Evolutionary conservation across 176 grass and related monocot species (phyloP).

Genomic region (Aegilops sharonensis): DNA sequence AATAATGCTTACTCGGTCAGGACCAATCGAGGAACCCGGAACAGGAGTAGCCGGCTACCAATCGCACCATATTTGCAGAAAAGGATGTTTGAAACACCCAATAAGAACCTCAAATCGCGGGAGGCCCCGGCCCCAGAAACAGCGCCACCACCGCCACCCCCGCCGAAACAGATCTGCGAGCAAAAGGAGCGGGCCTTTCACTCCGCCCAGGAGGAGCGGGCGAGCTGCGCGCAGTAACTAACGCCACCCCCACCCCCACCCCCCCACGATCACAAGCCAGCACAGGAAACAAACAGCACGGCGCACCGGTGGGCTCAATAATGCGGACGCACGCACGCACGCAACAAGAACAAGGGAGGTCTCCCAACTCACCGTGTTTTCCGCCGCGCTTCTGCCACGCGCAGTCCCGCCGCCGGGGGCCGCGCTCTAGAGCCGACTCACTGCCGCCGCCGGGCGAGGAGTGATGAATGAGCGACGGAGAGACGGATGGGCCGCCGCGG

Average conservation of each 20-base stretch:
- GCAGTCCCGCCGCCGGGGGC: neutral
- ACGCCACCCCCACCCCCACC: neutral
- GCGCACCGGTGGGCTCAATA: conserved; percentile 27
- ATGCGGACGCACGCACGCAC: conserved; percentile 23
- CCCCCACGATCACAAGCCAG: neutral
- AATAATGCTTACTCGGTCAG: neutral
- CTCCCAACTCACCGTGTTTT: conserved; percentile 23
- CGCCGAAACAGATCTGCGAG: conserved; percentile 31
- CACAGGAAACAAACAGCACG: neutral
- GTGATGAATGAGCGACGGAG: neutral
- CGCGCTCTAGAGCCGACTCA: neutral
- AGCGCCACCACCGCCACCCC: conserved; percentile 30
- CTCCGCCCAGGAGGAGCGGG: neutral
- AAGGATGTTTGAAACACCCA: neutral
- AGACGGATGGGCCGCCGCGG: neutral
- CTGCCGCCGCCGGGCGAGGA: neutral
- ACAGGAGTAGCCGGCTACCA: conserved; percentile 15
- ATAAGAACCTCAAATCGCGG: conserved; percentile 36
- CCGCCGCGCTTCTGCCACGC: neutral
- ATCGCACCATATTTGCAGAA: conserved; percentile 10
- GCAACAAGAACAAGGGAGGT: neutral
- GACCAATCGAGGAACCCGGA: neutral
- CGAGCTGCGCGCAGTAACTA: conserved; percentile 22
- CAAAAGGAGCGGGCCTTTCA: neutral
- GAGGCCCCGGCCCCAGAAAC: conserved; percentile 27